phyloP scores from a whole-genome alignment of 108 stramenopile genomes.

The Craspedostauros australis region DNA sequence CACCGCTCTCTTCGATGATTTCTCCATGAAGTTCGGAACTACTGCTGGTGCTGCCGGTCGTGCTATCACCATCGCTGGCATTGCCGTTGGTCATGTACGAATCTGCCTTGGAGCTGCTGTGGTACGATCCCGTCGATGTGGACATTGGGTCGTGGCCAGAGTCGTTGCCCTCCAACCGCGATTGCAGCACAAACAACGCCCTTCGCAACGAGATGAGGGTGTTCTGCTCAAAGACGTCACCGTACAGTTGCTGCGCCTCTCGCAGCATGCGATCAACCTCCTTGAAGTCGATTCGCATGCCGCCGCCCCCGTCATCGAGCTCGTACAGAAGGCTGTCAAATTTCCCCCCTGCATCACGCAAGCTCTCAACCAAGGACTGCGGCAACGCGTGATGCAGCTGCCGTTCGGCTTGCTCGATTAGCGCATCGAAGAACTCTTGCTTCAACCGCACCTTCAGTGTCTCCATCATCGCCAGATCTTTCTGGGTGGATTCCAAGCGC shows the following conservation, averaged over 20 bases:
- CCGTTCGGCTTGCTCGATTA: slow-evolving; percentile 6
- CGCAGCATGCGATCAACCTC: slow-evolving; percentile 9
- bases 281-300: slow-evolving; percentile 6
- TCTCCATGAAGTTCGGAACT: too few species aligned
- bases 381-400: slow-evolving; percentile 1
- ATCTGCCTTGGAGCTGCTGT: too few species aligned
- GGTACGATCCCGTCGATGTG: too few species aligned
- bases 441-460: slow-evolving; percentile 4
- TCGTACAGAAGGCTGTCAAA: slow-evolving; percentile 6
- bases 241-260: not conserved
- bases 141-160: too few species aligned
- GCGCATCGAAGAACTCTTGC: slow-evolving; percentile 10
- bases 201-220: slow-evolving; percentile 3
- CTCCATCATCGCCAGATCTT: slow-evolving; percentile 9
- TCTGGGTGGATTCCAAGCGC: not conserved
- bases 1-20: too few species aligned
- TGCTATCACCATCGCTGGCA: too few species aligned
- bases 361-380: not conserved
- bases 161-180: slow-evolving; percentile 11
- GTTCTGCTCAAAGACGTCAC: not conserved
- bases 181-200: slow-evolving; percentile 10
- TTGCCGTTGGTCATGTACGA: too few species aligned
- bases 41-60: too few species aligned
- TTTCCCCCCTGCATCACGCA: not conserved
- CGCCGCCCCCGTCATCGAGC: not conserved